These are phyloP conservation scores for Candida cerambycidarum DNA, from an alignment of 805 yeast species.

Conservation along the genomic window DNA sequence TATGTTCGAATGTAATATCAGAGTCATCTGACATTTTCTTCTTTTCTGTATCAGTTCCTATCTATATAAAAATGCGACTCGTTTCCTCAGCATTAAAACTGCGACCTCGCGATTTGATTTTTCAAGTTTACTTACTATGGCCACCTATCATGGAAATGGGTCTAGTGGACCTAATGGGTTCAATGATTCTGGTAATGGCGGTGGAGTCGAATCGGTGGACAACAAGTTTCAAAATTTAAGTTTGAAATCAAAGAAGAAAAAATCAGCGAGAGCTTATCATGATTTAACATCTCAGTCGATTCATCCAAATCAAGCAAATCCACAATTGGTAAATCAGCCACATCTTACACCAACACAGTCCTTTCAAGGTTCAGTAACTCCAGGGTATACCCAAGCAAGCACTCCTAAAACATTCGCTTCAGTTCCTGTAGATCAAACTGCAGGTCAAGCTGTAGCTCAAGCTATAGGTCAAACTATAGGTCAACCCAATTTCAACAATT, in stretches of 20 bases:
- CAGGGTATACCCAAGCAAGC: too few relatives aligned
- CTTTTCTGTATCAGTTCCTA: too few relatives aligned
- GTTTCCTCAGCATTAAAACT: too few relatives aligned
- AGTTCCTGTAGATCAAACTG: too few relatives aligned
- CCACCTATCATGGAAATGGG: not conserved
- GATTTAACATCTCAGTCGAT: not conserved
- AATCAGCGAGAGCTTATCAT: conserved; percentile 33
- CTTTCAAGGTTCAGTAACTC: too few relatives aligned
- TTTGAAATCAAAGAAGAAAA: conserved; percentile 15
- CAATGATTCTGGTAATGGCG: not conserved
- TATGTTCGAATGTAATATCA: conserved; percentile 12
- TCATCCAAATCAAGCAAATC: not conserved
- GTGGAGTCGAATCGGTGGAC: not conserved
- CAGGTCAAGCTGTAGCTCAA: too few relatives aligned
- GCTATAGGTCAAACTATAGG: not conserved
- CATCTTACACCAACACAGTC: not conserved
- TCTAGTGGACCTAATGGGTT: not conserved
- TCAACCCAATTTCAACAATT: not conserved
- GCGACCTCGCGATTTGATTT: not conserved
- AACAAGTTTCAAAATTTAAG: conserved; percentile 3
- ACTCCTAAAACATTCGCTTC: too few relatives aligned
- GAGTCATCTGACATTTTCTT: not conserved
- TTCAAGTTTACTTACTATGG: not conserved
- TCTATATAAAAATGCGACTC: too few relatives aligned
- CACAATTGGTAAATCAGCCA: not conserved